Base-by-base conservation (phyloP, 192 early-diverging fungal genomes). In the Umbelopsis ramanniana region DNA sequence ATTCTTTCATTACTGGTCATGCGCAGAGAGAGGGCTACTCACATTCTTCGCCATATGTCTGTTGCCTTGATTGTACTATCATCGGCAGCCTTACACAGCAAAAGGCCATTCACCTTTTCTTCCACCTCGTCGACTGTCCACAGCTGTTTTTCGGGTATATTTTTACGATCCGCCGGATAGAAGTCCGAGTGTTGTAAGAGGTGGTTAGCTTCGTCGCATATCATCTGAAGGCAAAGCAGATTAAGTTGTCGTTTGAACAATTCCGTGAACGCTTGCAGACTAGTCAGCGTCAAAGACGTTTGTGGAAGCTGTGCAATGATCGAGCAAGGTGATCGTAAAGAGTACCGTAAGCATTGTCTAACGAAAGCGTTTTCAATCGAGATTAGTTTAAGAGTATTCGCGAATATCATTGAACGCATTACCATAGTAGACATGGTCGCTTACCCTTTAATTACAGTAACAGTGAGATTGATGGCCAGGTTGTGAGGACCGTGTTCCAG, bases 81-180 rank as follows among this genome's bases (percentile, higher is more conserved):
- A 22, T 8, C 8, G 11, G 43, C 7, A 26, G 50, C n/a, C 22
- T 52, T 24, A 21, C 69, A 70, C 47, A 48, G 17, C 24, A 70
- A 21, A 4, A 52, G 29, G 26, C 79, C 79, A 66, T 73, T 46
- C 4, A 76, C 52, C 14, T 57, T 70, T 29, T 80, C 79, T 45
- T 80, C 79, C 6, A 80, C 75, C 35, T 75, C 72, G 52, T 80
- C 72, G 8, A 80, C 74, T 29, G 73, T 73, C 79, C 79, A 80
- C 19, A 74, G 46, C 11, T 45, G 43, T 40, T 74, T 73, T 9
- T 76, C 75, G 37, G 66, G 66, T 15, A 40, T 55, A 19, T 52
- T 66, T 26, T 52, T 70, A 43, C 23, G 37, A 11, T 71, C 52
- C 15, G 24, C 14, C 15, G 63, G 35, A 63, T 73, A 74, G 37